Percentiles rank a stretch among this genome's conserved stretches.
Conservation (phyloP, 768 basidiomycete genomes). For the Panellus pusillus region DNA sequence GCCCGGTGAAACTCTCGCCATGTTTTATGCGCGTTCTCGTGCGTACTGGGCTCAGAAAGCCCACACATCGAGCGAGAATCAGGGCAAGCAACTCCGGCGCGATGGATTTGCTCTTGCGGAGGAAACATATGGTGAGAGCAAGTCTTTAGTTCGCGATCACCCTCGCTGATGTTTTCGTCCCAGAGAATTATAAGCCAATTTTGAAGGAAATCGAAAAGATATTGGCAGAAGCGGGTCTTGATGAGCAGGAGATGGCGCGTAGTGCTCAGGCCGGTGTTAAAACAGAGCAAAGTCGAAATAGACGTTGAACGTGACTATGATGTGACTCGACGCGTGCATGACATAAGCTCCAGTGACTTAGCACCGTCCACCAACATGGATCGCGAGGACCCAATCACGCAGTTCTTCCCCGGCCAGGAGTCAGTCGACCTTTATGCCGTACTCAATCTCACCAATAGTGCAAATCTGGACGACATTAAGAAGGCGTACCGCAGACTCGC, state of each 20-base stretch:
- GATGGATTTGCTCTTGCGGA: constrained; percentile 79
- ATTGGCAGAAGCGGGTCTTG: constrained; percentile 78
- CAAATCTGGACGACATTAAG: constrained; percentile 68
- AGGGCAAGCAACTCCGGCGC: constrained; percentile 75
- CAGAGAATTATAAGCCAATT: constrained; percentile 81
- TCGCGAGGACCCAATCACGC: constrained; percentile 61
- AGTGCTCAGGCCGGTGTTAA: constrained; percentile 46
- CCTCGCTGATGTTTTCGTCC: constrained; percentile 2
- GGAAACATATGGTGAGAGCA: constrained; percentile 60
- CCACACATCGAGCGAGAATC: constrained; percentile 53
- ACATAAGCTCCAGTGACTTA: neutral
- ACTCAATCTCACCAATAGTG: constrained; percentile 54
- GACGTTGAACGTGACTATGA: constrained; percentile 26
- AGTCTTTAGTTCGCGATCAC: neutral
- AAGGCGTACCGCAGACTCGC: constrained; percentile 86
- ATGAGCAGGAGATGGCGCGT: constrained; percentile 76
- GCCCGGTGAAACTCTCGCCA: constrained; percentile 80
- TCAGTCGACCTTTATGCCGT: constrained; percentile 77
- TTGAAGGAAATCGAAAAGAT: constrained; percentile 83
- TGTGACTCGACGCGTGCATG: too few species aligned
- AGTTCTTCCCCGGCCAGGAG: constrained; percentile 77
- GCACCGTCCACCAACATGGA: constrained; percentile 48
- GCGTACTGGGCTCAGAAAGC: constrained; percentile 83
- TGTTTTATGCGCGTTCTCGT: constrained; percentile 83
- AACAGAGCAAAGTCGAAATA: constrained; percentile 53